Evolutionary conservation across 495 filamentous ascomycete genomes (phyloP).

Genomic region (Penicillium angulare): DNA sequence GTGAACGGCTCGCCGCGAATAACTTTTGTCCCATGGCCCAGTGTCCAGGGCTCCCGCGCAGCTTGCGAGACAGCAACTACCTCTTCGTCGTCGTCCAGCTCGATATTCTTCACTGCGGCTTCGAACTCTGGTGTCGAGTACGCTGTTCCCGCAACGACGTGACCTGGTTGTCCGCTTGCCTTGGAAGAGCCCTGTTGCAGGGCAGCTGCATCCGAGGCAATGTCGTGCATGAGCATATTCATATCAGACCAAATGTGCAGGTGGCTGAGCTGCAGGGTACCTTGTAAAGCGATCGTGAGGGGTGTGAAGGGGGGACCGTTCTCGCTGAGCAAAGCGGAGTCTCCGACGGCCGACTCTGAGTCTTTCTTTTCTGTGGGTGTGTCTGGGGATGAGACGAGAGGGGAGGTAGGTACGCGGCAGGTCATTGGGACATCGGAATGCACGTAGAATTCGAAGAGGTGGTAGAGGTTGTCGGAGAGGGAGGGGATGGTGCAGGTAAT

Average conservation of each 20-base stretch:
- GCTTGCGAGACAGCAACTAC: constrained; percentile 36
- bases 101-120: constrained; percentile 16
- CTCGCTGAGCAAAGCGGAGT: constrained; percentile 33
- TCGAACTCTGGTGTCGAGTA: constrained; percentile 78
- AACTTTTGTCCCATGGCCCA: constrained; percentile 56
- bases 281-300: constrained; percentile 80
- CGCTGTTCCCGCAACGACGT: constrained; percentile 79
- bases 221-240: constrained; percentile 83
- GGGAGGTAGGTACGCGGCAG: constrained; percentile 84
- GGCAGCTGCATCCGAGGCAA: constrained; percentile 34
- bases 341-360: constrained; percentile 14
- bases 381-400: constrained; percentile 31
- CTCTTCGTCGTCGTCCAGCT: constrained; percentile 38
- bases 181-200: constrained; percentile 17
- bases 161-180: constrained; percentile 50
- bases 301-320: constrained; percentile 55
- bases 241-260: constrained; percentile 86
- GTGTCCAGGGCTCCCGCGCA: constrained; percentile 46
- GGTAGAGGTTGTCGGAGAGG: constrained; percentile 87
- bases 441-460: constrained; percentile 97
- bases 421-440: constrained; percentile 92
- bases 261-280: constrained; percentile 84
- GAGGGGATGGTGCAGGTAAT: constrained; percentile 89
- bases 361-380: constrained; percentile 6
- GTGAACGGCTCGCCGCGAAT: constrained; percentile 85